phyloP scores from a whole-genome alignment of 371 early-diverging fungal species.

The Rhizoclosmatium hyalinum region DNA sequence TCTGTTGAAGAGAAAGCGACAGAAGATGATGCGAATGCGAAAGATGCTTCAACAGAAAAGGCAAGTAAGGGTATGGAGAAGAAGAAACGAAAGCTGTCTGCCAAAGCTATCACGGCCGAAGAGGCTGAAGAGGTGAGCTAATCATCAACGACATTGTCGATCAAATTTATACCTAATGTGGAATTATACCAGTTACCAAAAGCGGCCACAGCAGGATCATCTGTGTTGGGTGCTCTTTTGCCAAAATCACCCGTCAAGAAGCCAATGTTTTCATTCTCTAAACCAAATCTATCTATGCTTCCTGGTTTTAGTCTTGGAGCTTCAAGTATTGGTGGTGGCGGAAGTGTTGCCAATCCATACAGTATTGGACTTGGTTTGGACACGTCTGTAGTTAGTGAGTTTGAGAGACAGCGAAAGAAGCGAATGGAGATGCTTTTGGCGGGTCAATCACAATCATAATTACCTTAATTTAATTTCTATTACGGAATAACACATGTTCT shows the following conservation, averaged over 20 bases:
- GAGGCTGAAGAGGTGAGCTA: constrained; percentile 18
- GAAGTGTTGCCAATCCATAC: constrained; percentile 2
- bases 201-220: no score
- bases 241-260: constrained; percentile 13
- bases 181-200: background rate
- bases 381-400: background rate
- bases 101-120: background rate
- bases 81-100: constrained; percentile 22
- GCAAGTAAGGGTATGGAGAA: constrained; percentile 2
- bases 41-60: background rate
- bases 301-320: background rate
- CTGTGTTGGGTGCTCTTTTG: background rate
- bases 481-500: background rate
- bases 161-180: no score
- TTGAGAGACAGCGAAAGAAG: constrained; percentile 12
- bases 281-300: background rate
- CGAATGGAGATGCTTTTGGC: constrained; percentile 6
- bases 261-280: constrained; percentile 15
- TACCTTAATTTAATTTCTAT: background rate
- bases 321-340: background rate
- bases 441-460: background rate
- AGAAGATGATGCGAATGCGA: background rate
- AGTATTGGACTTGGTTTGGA: background rate
- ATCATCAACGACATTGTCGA: no score
- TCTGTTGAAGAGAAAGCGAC: background rate